Evolutionary conservation across 345 rosid genomes (phyloP).

Genomic region (Aegle marmelos): DNA sequence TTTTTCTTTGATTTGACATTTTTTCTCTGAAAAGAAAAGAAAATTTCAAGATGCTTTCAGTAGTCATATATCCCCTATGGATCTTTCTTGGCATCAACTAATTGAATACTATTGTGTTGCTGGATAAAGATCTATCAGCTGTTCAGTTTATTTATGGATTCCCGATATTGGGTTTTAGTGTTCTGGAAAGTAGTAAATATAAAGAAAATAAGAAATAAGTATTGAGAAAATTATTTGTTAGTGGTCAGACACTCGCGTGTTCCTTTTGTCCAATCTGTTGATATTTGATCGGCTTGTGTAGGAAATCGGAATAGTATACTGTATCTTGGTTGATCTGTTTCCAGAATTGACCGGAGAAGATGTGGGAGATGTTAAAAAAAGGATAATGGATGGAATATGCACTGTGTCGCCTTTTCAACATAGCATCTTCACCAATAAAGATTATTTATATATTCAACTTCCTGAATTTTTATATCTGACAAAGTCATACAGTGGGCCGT

Average conservation of each 20-base stretch:
- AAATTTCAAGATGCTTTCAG: background rate
- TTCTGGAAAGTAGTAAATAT: background rate
- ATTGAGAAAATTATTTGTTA: background rate
- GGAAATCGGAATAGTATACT: too few relatives aligned
- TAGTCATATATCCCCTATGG: background rate
- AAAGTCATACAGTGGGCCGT: constrained; percentile 27
- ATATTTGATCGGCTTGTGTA: background rate
- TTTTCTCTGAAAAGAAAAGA: background rate
- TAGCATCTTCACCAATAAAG: too few relatives aligned
- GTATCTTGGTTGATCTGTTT: too few relatives aligned
- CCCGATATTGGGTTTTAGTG: background rate
- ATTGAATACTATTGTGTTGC: background rate
- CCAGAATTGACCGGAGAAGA: too few relatives aligned
- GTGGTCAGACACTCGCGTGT: background rate
- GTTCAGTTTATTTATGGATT: background rate
- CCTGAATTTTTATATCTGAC: constrained; percentile 24
- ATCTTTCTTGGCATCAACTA: background rate
- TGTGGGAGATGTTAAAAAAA: too few relatives aligned
- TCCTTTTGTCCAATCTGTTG: background rate
- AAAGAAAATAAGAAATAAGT: background rate
- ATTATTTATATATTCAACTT: constrained; percentile 3
- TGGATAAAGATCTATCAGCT: background rate
- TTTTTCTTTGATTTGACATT: background rate
- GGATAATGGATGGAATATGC: too few relatives aligned
- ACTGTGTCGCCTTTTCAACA: too few relatives aligned